Conservation (phyloP, 805 yeast genomes). For the Ogataea nitratoaversa region DNA sequence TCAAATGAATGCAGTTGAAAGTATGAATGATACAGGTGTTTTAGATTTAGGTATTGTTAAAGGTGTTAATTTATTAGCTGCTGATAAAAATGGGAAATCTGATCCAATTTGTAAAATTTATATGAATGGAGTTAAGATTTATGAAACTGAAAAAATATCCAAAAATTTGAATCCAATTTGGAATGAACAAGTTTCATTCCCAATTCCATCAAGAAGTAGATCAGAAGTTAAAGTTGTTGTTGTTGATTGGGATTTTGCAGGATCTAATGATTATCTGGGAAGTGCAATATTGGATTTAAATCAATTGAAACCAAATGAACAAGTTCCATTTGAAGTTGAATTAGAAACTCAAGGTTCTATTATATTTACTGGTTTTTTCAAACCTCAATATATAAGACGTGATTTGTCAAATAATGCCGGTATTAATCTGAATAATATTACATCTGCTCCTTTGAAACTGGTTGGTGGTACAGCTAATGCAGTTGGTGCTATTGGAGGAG, state of each 20-base stretch:
- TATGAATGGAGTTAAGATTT: slow-evolving; percentile 50
- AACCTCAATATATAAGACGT: slow-evolving; percentile 69
- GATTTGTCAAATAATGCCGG: slow-evolving; percentile 42
- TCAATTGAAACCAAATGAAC: slow-evolving; percentile 40
- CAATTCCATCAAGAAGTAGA: slow-evolving; percentile 61
- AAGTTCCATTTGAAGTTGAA: slow-evolving; percentile 40
- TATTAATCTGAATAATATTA: slow-evolving; percentile 27
- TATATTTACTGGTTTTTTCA: slow-evolving; percentile 49
- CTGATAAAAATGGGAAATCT: slow-evolving; percentile 71
- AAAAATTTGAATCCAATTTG: slow-evolving; percentile 71
- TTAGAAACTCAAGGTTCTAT: slow-evolving; percentile 65
- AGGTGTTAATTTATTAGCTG: slow-evolving; percentile 51
- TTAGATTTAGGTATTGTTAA: slow-evolving; percentile 52
- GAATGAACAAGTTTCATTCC: slow-evolving; percentile 62
- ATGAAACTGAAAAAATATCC: slow-evolving; percentile 58
- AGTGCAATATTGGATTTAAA: slow-evolving; percentile 45
- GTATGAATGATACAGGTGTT: slow-evolving; percentile 64
- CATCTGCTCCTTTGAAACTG: slow-evolving; percentile 45
- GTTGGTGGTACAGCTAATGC: slow-evolving; percentile 42
- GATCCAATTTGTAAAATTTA: slow-evolving; percentile 62
- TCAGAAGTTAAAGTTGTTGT: slow-evolving; percentile 45
- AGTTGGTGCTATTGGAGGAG: slow-evolving; percentile 39
- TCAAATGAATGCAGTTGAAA: slow-evolving; percentile 52
- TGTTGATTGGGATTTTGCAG: slow-evolving; percentile 78
- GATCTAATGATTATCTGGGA: slow-evolving; percentile 61